Evolutionary conservation across 768 basidiomycete species (phyloP).

Genomic region (Trametes cinnabarina): DNA sequence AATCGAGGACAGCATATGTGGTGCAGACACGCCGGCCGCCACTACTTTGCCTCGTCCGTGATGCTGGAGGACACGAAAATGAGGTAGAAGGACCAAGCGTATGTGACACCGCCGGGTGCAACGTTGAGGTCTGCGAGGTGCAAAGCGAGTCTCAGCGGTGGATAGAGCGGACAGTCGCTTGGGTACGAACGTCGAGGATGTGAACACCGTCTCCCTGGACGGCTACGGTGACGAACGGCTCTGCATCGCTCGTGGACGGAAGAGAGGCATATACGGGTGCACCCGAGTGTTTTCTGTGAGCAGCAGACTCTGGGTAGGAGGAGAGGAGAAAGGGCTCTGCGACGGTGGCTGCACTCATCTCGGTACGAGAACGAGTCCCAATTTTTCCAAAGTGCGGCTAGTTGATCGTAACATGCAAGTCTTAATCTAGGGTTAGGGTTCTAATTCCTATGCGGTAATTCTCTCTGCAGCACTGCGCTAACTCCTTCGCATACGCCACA

Average conservation of each 20-base stretch:
- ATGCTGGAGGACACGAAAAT: conserved; percentile 60
- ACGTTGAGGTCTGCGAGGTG: conserved; percentile 53
- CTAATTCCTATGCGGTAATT: conserved; percentile 10
- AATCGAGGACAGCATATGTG: conserved; percentile 55
- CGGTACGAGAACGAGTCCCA: conserved; percentile 11
- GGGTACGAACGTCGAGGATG: conserved; percentile 59
- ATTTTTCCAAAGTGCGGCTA: conserved; percentile 3
- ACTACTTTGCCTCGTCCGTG: conserved; percentile 35
- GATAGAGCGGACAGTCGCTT: not conserved
- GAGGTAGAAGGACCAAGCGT: conserved; percentile 64
- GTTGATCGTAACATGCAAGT: not conserved
- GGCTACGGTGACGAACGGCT: conserved; percentile 64
- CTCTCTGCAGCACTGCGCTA: conserved; percentile 14
- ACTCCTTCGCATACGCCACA: not conserved
- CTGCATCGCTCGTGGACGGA: conserved; percentile 27
- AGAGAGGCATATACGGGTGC: conserved; percentile 9
- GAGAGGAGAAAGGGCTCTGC: conserved; percentile 42
- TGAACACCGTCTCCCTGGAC: conserved; percentile 76
- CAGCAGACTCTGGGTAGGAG: conserved; percentile 31
- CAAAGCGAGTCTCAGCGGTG: not conserved
- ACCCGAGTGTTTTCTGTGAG: conserved; percentile 14
- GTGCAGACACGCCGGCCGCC: conserved; percentile 38
- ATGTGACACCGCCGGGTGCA: conserved; percentile 67
- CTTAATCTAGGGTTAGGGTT: conserved; percentile 18
- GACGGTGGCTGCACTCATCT: conserved; percentile 35